Evolutionary conservation across 2,329 filamentous ascomycete species (phyloP).

Genomic region (Hypoxylon sp.): DNA sequence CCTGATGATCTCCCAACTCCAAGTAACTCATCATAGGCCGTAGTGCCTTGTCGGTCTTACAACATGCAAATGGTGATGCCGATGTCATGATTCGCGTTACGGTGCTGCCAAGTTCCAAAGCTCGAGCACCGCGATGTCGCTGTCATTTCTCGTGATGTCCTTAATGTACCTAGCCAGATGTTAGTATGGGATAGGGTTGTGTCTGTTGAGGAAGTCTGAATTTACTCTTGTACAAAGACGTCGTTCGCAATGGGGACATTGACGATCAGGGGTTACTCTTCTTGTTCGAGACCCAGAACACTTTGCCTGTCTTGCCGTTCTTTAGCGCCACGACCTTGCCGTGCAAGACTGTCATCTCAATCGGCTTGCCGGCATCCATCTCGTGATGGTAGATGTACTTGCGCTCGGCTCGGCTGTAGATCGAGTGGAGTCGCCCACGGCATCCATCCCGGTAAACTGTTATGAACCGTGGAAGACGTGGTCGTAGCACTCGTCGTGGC

Average conservation of each 20-base stretch:
- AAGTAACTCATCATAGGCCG: not conserved
- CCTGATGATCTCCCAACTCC: not conserved
- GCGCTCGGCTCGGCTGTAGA: not conserved
- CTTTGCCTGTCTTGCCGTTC: not conserved
- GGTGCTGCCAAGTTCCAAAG: not conserved
- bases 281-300: not conserved
- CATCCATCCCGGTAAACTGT: conserved; percentile 18
- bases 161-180: not conserved
- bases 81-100: not conserved
- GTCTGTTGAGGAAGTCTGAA: not conserved
- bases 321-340: conserved; percentile 9
- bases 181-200: not conserved
- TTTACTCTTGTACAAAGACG: not conserved
- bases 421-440: conserved; percentile 12
- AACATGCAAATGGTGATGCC: not conserved
- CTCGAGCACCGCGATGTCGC: not conserved
- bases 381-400: conserved; percentile 18
- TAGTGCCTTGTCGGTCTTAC: not conserved
- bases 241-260: not conserved
- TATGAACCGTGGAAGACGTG: not conserved
- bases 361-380: conserved; percentile 11
- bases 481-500: not conserved
- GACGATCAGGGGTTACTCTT: not conserved
- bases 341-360: conserved; percentile 6
- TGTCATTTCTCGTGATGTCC: not conserved